These are phyloP conservation scores for Serendipita sp. DNA, from an alignment of 768 basidiomycete genomes.

Conservation along the genomic window DNA sequence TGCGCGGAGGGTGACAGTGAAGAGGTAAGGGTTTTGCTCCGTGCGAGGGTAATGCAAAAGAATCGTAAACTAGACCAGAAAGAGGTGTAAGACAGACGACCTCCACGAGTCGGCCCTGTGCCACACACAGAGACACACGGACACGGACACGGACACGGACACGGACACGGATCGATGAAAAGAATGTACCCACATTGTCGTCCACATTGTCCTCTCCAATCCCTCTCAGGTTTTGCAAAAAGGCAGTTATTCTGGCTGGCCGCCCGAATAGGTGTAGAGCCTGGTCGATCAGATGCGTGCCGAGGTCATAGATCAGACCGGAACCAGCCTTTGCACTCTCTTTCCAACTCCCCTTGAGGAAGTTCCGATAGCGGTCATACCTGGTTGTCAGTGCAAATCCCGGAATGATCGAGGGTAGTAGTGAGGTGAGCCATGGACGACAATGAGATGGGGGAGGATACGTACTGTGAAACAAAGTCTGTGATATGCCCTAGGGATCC, in stretches of 20 bases:
- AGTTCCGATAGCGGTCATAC: constrained; percentile 58
- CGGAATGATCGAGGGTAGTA: background rate
- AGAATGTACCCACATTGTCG: constrained; percentile 33
- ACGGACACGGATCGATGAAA: too few relatives aligned
- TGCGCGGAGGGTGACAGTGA: constrained; percentile 52
- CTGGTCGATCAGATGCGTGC: constrained; percentile 69
- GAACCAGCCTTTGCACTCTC: constrained; percentile 46
- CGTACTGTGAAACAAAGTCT: background rate
- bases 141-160: too few relatives aligned
- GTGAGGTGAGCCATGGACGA: too few relatives aligned
- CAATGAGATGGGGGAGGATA: background rate
- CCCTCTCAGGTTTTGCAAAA: constrained; percentile 51
- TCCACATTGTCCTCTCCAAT: constrained; percentile 48
- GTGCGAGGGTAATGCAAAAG: constrained; percentile 26
- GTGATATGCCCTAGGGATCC: background rate
- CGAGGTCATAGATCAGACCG: constrained; percentile 63
- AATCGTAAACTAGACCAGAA: constrained; percentile 30
- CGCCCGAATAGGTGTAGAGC: constrained; percentile 58
- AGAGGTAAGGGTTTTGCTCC: constrained; percentile 27
- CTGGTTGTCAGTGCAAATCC: constrained; percentile 22
- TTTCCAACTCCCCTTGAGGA: constrained; percentile 63
- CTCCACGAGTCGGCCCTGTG: too few relatives aligned
- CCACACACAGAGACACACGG: background rate
- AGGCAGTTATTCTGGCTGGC: constrained; percentile 49
- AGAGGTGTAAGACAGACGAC: background rate